Evolutionary conservation across 1,284 basidiomycete species (phyloP).

Genomic region (Schizophyllum commune): DNA sequence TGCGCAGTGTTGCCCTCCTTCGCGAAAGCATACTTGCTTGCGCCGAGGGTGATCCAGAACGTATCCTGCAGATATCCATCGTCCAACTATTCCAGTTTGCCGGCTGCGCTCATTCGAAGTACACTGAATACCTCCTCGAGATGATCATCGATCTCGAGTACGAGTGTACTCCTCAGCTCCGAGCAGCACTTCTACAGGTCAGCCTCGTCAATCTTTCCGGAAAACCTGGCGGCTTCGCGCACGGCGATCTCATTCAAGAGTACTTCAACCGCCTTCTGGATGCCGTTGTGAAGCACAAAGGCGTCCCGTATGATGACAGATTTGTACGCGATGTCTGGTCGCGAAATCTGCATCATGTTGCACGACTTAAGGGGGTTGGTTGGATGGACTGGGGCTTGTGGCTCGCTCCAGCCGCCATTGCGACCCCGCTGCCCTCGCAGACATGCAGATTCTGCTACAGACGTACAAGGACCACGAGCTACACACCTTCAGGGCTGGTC

Average conservation of each 20-base stretch:
- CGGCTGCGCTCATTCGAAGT: constrained; percentile 10
- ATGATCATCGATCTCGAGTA: constrained; percentile 8
- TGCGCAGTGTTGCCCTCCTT: constrained; percentile 10
- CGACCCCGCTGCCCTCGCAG: constrained; percentile 15
- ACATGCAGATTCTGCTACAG: constrained; percentile 13
- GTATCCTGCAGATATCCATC: neutral
- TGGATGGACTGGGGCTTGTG: constrained; percentile 15
- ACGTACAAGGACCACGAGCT: constrained; percentile 12
- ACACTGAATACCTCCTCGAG: constrained; percentile 8
- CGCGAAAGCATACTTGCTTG: constrained; percentile 1
- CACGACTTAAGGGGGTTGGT: constrained; percentile 14
- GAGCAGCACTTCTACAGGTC: neutral
- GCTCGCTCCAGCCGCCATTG: constrained; percentile 10
- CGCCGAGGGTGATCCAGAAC: neutral
- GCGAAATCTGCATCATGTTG: constrained; percentile 18
- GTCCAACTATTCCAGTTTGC: constrained; percentile 5
- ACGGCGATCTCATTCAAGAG: neutral
- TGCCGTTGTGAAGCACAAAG: constrained; percentile 1
- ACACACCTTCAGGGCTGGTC: constrained; percentile 10
- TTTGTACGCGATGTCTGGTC: constrained; percentile 13
- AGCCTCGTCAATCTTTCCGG: no score
- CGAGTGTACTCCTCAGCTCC: neutral
- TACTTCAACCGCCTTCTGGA: neutral
- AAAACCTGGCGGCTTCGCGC: no score
- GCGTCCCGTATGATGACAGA: neutral